These are phyloP conservation scores for Lonicera japonica DNA, from an alignment of 129 eudicot genomes.

Conservation along the genomic window DNA sequence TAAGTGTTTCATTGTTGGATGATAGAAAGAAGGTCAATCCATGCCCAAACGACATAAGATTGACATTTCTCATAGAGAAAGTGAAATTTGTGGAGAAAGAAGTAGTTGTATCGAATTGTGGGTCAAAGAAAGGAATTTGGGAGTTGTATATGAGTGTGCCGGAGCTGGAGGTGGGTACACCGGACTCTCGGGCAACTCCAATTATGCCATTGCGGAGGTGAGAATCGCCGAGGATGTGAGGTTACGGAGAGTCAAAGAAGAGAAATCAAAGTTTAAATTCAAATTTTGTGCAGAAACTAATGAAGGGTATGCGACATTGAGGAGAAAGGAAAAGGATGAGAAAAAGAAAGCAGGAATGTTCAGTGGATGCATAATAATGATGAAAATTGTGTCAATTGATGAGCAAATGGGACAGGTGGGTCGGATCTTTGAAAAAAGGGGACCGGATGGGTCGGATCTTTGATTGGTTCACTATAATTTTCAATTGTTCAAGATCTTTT, in stretches of 20 bases:
- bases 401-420: too few species aligned
- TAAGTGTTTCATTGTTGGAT: conserved; percentile 49
- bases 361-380: conserved; percentile 37
- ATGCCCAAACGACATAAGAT: conserved; percentile 47
- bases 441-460: too few species aligned
- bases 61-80: conserved; percentile 41
- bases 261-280: conserved; percentile 49
- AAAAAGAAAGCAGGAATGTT: conserved; percentile 21
- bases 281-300: conserved; percentile 26
- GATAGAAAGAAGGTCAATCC: conserved; percentile 74
- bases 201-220: conserved; percentile 47
- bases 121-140: conserved; percentile 56
- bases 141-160: conserved; percentile 55
- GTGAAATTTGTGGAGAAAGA: conserved; percentile 76
- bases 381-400: neutral
- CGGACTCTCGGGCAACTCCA: conserved; percentile 41
- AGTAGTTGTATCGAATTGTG: conserved; percentile 44
- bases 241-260: conserved; percentile 47
- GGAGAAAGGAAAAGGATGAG: conserved; percentile 28
- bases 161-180: conserved; percentile 55
- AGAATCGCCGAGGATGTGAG: conserved; percentile 69
- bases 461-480: too few species aligned
- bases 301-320: neutral
- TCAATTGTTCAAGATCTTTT: too few species aligned
- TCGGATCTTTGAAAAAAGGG: too few species aligned